Conservation (phyloP, 257 asterid genomes). For the Solanum raphanifolium region DNA sequence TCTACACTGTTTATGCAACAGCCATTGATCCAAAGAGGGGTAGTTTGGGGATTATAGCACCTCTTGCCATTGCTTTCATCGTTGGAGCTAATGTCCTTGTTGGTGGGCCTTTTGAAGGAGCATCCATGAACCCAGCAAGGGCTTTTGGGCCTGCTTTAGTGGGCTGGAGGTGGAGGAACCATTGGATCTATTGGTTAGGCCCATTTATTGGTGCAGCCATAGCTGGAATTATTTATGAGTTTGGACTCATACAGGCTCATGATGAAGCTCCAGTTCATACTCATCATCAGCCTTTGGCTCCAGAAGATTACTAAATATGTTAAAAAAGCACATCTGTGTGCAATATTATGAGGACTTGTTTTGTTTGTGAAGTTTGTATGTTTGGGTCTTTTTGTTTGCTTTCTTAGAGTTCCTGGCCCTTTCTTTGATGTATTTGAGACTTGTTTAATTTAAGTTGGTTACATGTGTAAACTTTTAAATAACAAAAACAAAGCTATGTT, state of each 20-base stretch:
- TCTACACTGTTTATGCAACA: conserved; percentile 70
- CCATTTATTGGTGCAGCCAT: conserved; percentile 79
- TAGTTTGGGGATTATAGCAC: conserved; percentile 69
- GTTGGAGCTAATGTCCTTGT: conserved; percentile 79
- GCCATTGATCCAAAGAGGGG: conserved; percentile 84
- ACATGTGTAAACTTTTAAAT: background rate
- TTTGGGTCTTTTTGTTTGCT: background rate
- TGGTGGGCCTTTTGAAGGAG: conserved; percentile 90
- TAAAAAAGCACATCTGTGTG: background rate
- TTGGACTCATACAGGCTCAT: conserved; percentile 44
- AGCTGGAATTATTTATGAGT: conserved; percentile 70
- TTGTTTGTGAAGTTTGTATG: background rate
- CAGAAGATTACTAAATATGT: conserved; percentile 65
- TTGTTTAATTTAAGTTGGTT: background rate
- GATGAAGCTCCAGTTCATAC: conserved; percentile 27
- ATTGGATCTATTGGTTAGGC: conserved; percentile 94
- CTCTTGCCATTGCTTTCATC: conserved; percentile 82
- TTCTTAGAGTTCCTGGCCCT: background rate
- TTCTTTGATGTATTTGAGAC: background rate
- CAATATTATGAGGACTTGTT: background rate
- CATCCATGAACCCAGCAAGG: conserved; percentile 88
- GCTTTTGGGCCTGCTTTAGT: conserved; percentile 88
- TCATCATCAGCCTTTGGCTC: conserved; percentile 87
- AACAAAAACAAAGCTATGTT: background rate
- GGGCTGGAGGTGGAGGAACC: conserved; percentile 92